Conservation (phyloP, 352 stramenopile species). For the Phytophthora pluvialis region DNA sequence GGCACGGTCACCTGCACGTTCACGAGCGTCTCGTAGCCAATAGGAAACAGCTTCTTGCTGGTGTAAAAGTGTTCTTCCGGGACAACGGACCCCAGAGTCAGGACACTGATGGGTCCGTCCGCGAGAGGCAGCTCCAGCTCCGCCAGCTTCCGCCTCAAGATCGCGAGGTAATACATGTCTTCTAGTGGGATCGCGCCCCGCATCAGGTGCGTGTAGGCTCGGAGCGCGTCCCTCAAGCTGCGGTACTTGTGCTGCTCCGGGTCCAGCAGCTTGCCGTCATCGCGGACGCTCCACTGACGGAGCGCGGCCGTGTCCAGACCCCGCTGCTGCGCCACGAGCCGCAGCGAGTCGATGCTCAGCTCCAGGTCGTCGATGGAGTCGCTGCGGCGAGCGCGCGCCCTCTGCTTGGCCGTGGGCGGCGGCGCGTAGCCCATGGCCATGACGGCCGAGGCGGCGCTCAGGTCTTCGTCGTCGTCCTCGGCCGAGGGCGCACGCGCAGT, state of each 20-base stretch:
- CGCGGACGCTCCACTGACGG: constrained; percentile 42
- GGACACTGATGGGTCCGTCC: constrained; percentile 73
- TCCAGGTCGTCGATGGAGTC: constrained; percentile 44
- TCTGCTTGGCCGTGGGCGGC: constrained; percentile 12
- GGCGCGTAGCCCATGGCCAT: constrained; percentile 15
- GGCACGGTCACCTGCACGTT: constrained; percentile 56
- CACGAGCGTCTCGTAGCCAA: constrained; percentile 68
- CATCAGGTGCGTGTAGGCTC: constrained; percentile 41
- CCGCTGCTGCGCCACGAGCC: constrained; percentile 37
- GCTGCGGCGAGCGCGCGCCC: constrained; percentile 2
- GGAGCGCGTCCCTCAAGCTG: constrained; percentile 56
- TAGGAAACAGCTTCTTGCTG: constrained; percentile 81
- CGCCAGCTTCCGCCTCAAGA: constrained; percentile 62
- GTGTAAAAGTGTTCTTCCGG: constrained; percentile 77
- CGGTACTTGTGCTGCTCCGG: constrained; percentile 49
- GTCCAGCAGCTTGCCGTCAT: constrained; percentile 56
- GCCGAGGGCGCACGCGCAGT: not conserved
- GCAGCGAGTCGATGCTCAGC: constrained; percentile 40
- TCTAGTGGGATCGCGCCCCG: constrained; percentile 55
- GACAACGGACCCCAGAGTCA: constrained; percentile 52
- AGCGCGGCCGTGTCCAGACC: constrained; percentile 45
- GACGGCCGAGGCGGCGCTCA: constrained; percentile 21
- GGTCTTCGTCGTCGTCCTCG: constrained; percentile 21
- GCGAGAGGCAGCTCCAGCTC: constrained; percentile 59
- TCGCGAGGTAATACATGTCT: constrained; percentile 79